These are phyloP conservation scores for Hemisphaericaspora nanyangensis DNA, from an alignment of 805 yeast species.

Conservation along the genomic window DNA sequence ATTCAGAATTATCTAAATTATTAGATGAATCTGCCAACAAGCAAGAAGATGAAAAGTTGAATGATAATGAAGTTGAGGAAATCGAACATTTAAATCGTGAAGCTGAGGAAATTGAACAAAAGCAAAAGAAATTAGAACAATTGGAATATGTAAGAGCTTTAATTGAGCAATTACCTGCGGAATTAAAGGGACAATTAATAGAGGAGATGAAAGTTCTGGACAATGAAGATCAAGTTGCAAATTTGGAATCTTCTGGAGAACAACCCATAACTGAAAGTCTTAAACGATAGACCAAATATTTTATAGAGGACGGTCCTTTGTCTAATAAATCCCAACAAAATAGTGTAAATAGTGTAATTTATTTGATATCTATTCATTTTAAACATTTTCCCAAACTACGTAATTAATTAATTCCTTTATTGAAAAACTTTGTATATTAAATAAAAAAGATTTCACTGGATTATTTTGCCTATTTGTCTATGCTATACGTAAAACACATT, in stretches of 20 bases:
- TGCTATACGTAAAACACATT: too few species aligned
- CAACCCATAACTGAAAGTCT: not conserved
- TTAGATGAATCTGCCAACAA: conserved; percentile 30
- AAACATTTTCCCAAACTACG: too few species aligned
- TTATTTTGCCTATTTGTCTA: too few species aligned
- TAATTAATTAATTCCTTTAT: too few species aligned
- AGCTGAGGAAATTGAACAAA: conserved; percentile 18
- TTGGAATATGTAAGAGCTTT: conserved; percentile 19
- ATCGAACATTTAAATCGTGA: conserved; percentile 23
- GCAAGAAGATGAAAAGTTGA: conserved; percentile 11
- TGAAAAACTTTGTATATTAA: too few species aligned
- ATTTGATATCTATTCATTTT: too few species aligned
- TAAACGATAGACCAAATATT: conserved; percentile 3
- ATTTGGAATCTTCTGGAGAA: too few species aligned
- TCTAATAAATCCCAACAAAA: too few species aligned
- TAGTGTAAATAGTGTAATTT: too few species aligned
- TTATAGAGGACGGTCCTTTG: too few species aligned
- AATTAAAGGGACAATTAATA: conserved; percentile 25
- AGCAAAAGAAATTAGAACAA: conserved; percentile 5
- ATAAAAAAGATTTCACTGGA: too few species aligned
- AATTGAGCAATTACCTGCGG: conserved; percentile 35
- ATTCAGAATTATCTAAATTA: conserved; percentile 38
- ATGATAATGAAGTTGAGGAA: conserved; percentile 22
- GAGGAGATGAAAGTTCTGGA: conserved; percentile 18
- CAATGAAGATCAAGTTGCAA: too few species aligned